Conservation (phyloP, 2,329 filamentous ascomycete genomes). For the Parastagonospora avenae region DNA sequence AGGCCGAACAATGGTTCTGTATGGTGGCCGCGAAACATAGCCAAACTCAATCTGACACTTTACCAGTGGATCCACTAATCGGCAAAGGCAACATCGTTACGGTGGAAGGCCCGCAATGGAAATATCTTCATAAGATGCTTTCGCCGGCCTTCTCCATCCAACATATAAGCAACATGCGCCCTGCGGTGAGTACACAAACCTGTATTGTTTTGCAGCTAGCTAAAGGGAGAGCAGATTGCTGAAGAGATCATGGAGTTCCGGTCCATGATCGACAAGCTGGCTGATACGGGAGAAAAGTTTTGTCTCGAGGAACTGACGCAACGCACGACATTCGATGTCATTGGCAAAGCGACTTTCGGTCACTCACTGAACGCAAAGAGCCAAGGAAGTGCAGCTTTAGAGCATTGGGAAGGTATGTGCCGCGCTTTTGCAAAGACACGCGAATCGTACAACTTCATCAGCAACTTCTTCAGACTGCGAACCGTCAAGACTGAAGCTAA, state of each 20-base stretch:
- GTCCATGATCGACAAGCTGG: slow-evolving; percentile 23
- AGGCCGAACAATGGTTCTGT: slow-evolving; percentile 8
- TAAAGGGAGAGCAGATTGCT: slow-evolving; percentile 18
- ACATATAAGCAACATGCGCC: slow-evolving; percentile 37
- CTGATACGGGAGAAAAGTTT: slow-evolving; percentile 28
- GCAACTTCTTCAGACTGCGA: slow-evolving; percentile 12
- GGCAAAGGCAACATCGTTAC: slow-evolving; percentile 37
- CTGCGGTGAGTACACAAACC: slow-evolving; percentile 3
- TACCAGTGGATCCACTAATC: slow-evolving; percentile 28
- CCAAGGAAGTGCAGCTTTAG: slow-evolving; percentile 23
- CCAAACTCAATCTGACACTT: too few relatives aligned
- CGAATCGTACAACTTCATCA: slow-evolving; percentile 27
- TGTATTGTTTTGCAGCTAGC: neutral
- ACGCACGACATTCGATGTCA: slow-evolving; percentile 35
- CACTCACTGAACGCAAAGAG: slow-evolving; percentile 30
- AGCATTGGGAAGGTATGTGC: slow-evolving; percentile 25
- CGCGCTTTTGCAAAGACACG: slow-evolving; percentile 12
- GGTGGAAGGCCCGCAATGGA: slow-evolving; percentile 42
- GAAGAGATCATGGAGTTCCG: slow-evolving; percentile 42
- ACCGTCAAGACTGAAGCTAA: slow-evolving; percentile 12
- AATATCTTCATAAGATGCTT: slow-evolving; percentile 42
- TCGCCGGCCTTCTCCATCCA: slow-evolving; percentile 42
- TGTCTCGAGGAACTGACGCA: slow-evolving; percentile 27
- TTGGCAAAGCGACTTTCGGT: slow-evolving; percentile 31
- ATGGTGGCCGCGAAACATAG: too few relatives aligned